Evolutionary conservation across 2,329 filamentous ascomycete genomes (phyloP).

Genomic region (Magnaporthiopsis incrustans): DNA sequence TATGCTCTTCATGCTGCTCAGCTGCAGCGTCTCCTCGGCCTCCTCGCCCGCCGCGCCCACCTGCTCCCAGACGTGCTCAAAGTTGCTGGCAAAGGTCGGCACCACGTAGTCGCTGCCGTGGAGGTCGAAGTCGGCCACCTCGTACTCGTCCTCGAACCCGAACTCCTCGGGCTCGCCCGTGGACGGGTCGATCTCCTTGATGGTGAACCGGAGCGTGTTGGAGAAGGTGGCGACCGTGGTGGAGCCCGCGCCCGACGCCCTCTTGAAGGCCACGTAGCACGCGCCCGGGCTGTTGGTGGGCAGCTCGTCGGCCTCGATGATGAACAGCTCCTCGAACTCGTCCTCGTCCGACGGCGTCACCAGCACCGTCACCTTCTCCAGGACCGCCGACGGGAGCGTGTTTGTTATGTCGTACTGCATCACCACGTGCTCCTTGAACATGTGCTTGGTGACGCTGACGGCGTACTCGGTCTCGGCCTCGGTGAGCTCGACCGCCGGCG

Average conservation of each 20-base stretch:
- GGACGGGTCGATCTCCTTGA: slow-evolving; percentile 93
- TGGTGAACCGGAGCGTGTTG: slow-evolving; percentile 92
- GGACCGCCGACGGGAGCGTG: slow-evolving; percentile 80
- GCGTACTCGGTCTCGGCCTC: slow-evolving; percentile 98
- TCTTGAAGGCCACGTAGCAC: slow-evolving; percentile 92
- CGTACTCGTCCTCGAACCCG: slow-evolving; percentile 96
- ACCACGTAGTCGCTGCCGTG: slow-evolving; percentile 89
- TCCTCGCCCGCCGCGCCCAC: slow-evolving; percentile 83
- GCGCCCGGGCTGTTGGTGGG: slow-evolving; percentile 80
- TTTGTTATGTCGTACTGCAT: slow-evolving; percentile 98
- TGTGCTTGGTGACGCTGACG: slow-evolving; percentile 86
- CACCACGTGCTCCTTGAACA: slow-evolving; percentile 96
- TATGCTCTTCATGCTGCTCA: slow-evolving; percentile 85
- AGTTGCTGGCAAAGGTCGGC: slow-evolving; percentile 88
- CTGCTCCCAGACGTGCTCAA: slow-evolving; percentile 93
- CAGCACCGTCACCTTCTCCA: slow-evolving; percentile 82
- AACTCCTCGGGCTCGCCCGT: slow-evolving; percentile 86
- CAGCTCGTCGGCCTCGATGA: slow-evolving; percentile 79
- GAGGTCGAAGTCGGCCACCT: slow-evolving; percentile 88
- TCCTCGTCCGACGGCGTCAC: slow-evolving; percentile 76
- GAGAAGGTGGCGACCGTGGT: slow-evolving; percentile 77
- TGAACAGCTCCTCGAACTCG: slow-evolving; percentile 83
- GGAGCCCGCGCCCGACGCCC: slow-evolving; percentile 64
- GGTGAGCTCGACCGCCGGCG: slow-evolving; percentile 76
- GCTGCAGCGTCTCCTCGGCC: slow-evolving; percentile 81